Evolutionary conservation across 2,329 filamentous ascomycete species (phyloP), one percentile per base, ranked within the genome.

Genomic region (Geosmithia morbida): DNA sequence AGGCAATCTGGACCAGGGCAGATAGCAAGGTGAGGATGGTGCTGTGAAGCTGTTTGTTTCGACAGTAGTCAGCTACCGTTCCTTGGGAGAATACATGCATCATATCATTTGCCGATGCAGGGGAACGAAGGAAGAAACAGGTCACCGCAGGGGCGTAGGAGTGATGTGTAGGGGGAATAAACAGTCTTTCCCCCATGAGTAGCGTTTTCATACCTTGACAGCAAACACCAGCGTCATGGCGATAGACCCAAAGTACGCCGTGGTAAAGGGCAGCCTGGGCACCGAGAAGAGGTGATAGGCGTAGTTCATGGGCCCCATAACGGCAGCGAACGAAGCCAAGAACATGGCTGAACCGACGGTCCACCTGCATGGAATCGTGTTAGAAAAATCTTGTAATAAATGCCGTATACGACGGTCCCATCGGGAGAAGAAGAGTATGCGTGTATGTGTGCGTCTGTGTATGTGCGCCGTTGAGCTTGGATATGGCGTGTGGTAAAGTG

Each of bases 161-260:
- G 16, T 41, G 16, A n/a, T n/a, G n/a, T n/a, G n/a, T n/a, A n/a
- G n/a, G n/a, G n/a, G n/a, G n/a, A n/a, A n/a, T n/a, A n/a, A n/a
- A n/a, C n/a, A n/a, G n/a, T n/a, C n/a, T n/a, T n/a, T n/a, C n/a
- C n/a, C n/a, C n/a, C n/a, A n/a, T n/a, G n/a, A n/a, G n/a, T n/a
- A n/a, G n/a, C n/a, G n/a, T n/a, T n/a, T n/a, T n/a, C n/a, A 26
- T 26, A 96, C 90, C 59, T 88, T 88, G 56, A 96, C 71, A 48
- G 89, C 84, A 66, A 95, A 96, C 65, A 90, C 94, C 22, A 97
- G 73, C 11, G 92, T 97, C 60, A 97, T 68, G 43, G 71, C 77
- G 59, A 97, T 95, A 52, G 87, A 92, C 46, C 89, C 88, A 69
- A 97, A 95, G 71, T 97, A 97, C 51, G 87, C 85, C 43, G 83